Conservation (phyloP, 371 early-diverging fungal genomes). For the Mucor lusitanicus region DNA sequence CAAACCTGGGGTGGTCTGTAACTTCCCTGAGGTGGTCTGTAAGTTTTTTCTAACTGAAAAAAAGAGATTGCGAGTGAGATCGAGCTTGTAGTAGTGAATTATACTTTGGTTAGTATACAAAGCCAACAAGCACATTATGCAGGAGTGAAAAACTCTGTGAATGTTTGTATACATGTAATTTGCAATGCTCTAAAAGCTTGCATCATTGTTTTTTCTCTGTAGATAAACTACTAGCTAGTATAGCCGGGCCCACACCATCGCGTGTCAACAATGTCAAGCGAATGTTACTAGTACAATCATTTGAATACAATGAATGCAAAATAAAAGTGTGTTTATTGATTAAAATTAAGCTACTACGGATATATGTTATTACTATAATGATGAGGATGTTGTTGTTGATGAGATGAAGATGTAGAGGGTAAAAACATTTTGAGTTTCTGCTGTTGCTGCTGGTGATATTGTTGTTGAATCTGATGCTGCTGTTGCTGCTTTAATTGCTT, state of each 20-base stretch:
- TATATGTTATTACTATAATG: not conserved
- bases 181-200: not conserved
- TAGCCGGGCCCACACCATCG: no score
- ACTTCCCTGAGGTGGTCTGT: no score
- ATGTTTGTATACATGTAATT: not conserved
- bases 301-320: not conserved
- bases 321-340: not conserved
- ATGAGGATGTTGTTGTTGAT: not conserved
- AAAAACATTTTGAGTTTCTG: conserved; percentile 1
- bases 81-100: no score
- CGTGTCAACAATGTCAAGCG: no score
- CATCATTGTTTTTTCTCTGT: not conserved
- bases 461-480: not conserved
- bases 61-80: no score
- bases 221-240: no score
- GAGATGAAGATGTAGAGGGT: not conserved
- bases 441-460: not conserved
- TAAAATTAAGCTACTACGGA: not conserved
- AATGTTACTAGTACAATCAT: no score
- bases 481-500: not conserved
- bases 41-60: no score
- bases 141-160: not conserved
- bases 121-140: not conserved
- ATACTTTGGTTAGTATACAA: no score
- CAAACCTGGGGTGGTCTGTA: no score